Percentiles rank a stretch among this genome's conserved stretches.
Evolutionary conservation across 208 protist species (phyloP).

Genomic region (Leishmania lainsoni): DNA sequence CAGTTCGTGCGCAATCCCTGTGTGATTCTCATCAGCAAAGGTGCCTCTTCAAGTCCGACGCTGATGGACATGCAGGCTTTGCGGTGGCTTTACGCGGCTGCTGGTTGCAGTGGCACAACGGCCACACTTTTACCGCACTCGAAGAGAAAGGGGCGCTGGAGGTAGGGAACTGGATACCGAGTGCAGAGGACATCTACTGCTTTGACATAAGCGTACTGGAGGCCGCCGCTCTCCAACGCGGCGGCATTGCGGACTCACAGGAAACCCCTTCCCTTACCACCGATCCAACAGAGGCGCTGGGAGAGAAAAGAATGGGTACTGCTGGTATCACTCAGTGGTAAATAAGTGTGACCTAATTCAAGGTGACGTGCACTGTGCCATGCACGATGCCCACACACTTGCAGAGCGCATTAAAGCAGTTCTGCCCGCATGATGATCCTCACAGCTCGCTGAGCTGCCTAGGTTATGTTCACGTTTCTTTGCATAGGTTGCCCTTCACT

Average conservation of each 20-base stretch:
- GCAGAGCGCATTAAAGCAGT: conserved; percentile 7
- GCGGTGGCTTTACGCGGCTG: conserved; percentile 59
- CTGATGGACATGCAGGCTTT: conserved; percentile 56
- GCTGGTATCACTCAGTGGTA: conserved; percentile 17
- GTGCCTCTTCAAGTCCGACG: conserved; percentile 20
- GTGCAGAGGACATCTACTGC: conserved; percentile 37
- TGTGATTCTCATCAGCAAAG: conserved; percentile 73
- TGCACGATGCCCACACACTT: conserved; percentile 23
- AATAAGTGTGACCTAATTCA: neutral
- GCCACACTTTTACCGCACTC: conserved; percentile 1
- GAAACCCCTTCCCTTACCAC: neutral
- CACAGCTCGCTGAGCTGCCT: neutral
- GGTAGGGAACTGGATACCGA: conserved; percentile 21
- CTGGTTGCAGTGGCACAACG: conserved; percentile 14
- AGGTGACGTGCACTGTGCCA: conserved; percentile 21
- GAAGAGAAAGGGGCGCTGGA: neutral
- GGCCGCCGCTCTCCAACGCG: conserved; percentile 10
- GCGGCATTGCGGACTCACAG: neutral
- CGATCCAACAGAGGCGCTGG: neutral
- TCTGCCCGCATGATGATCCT: neutral
- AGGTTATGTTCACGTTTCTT: neutral
- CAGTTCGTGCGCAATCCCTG: conserved; percentile 28
- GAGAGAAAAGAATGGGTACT: neutral
- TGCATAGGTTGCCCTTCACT: neutral
- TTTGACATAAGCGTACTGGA: conserved; percentile 46